Percentiles rank a stretch among this genome's conserved stretches.
These are phyloP conservation scores for Penicillium sp. DNA, from an alignment of 2,329 filamentous ascomycete species.

Conservation along the genomic window DNA sequence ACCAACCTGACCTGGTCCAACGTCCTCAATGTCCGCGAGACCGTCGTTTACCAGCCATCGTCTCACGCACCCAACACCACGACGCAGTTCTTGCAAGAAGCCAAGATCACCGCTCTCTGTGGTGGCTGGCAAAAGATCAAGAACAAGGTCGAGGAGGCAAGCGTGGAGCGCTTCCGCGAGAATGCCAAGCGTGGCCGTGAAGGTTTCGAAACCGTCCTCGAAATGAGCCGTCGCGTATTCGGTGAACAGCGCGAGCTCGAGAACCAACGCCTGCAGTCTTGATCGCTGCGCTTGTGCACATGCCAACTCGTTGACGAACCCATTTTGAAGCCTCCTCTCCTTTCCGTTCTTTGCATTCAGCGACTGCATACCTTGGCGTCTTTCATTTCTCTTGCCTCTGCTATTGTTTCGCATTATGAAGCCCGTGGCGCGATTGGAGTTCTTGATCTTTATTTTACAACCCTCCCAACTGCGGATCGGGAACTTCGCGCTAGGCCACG, in stretches of 20 bases:
- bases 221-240: constrained; percentile 90
- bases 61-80: constrained; percentile 51
- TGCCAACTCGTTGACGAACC: constrained; percentile 5
- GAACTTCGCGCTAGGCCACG: constrained; percentile 9
- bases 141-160: constrained; percentile 91
- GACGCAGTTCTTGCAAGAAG: constrained; percentile 86
- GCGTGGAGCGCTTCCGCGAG: constrained; percentile 84
- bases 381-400: neutral
- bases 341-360: constrained; percentile 26
- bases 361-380: constrained; percentile 38
- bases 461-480: neutral
- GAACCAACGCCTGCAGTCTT: constrained; percentile 45
- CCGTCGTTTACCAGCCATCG: constrained; percentile 78
- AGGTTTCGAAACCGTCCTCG: constrained; percentile 91
- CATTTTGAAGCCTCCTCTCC: constrained; percentile 9
- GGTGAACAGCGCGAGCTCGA: constrained; percentile 78
- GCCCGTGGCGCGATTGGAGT: constrained; percentile 31
- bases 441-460: constrained; percentile 11
- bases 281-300: constrained; percentile 4
- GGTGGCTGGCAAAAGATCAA: constrained; percentile 97
- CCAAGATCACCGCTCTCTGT: constrained; percentile 89
- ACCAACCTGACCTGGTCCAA: constrained; percentile 94
- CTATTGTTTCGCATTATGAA: constrained; percentile 21
- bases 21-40: constrained; percentile 88
- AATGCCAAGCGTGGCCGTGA: constrained; percentile 89